Evolutionary conservation across 2,329 filamentous ascomycete genomes (phyloP), one percentile per base, ranked within the genome.

Genomic region (Anthostomella pinea): DNA sequence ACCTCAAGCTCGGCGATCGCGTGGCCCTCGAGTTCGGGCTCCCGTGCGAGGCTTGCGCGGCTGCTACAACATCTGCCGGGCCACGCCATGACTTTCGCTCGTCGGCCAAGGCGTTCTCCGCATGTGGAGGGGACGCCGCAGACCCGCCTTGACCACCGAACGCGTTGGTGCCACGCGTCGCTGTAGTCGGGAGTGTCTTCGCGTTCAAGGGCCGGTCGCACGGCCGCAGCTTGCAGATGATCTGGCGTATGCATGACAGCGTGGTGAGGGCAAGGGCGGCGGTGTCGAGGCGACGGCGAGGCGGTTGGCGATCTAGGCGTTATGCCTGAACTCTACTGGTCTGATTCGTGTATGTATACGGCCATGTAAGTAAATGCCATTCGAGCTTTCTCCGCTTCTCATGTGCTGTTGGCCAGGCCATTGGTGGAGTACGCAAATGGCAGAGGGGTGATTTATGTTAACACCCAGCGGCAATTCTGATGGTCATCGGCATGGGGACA

Each of bases 401-500:
- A 5, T 33, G 8, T 20, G 18, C n/a, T 22, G 19, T 18, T 41
- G 9, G n/a, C 14, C 13, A 32, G 37, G n/a, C 8, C 20, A 5
- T 13, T 13, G 6, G 15, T 3, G n/a, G n/a, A n/a, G n/a, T n/a
- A n/a, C n/a, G n/a, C n/a, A n/a, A n/a, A n/a, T n/a, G 7, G 6
- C n/a, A 16, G 17, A 20, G 4, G 28, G n/a, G 9, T 18, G 28
- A 30, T 2, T 8, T 17, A 17, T 14, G 17, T 29, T 31, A 17
- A 23, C 6, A 43, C 77, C 83, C 0, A 85, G 85, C 25, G 85
- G 84, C 36, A 81, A 81, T 51, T n/a, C 70, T 88, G 31, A 73
- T 89, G 59, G 80, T 89, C 59, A 83, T 90, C 16, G 85, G 85
- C 35, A 89, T 89, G 85, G 85, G 85, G 23, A 85, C 77, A 5